Evolutionary conservation across 495 filamentous ascomycete genomes (phyloP), one percentile per base, ranked within the genome.

Genomic region (Daldinia grandis): DNA sequence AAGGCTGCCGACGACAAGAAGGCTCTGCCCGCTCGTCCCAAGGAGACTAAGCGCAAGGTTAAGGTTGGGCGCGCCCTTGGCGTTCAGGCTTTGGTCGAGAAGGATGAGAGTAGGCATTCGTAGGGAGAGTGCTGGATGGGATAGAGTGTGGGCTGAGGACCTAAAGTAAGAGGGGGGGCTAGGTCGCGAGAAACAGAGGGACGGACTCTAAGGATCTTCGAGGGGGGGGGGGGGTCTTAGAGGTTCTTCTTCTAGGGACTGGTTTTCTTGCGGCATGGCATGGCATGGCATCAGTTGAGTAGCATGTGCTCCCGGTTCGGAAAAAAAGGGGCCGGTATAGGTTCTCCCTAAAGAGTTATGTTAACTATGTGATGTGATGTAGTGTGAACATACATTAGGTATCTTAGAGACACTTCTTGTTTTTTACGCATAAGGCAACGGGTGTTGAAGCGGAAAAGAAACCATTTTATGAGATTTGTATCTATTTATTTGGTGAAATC

Each of bases 51-150:
- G 64, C 78, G 76, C 69, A 84, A 81, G 77, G 92, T 96, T 55
- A 95, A 93, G 85, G 87, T 96, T 30, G 94, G 94, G 21, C 82
- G 93, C 66, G 87, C 81, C 3, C 76, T 97, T 21, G 94, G 94
- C 7, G 94, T 97, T 3, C 90, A 91, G 7, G 93, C 95, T 71
- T 79, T 97, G 78, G 91, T 94, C 28, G 93, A 96, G 87, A 88
- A 87, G 80, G 92, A 90, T 78, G 92, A 91, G 77, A 87, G 81
- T 73, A 85, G 81, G 71, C 76, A 83, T 38, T 61, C 64, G 40
- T 76, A 76, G 68, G 47, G 62, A 15, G 53, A 51, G 44, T 51
- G 51, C n/a, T n/a, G n/a, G n/a, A n/a, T n/a, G 59, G 56, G 37
- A 38, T 2, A 35, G 31, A n/a, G 31, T 2, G 31, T 15, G 35